A percentile compares a stretch with the other conserved stretches of the same genome.
These are phyloP conservation scores for Dillenia suffruticosa DNA, from an alignment of 164 flowering plant genomes.

Conservation along the genomic window DNA sequence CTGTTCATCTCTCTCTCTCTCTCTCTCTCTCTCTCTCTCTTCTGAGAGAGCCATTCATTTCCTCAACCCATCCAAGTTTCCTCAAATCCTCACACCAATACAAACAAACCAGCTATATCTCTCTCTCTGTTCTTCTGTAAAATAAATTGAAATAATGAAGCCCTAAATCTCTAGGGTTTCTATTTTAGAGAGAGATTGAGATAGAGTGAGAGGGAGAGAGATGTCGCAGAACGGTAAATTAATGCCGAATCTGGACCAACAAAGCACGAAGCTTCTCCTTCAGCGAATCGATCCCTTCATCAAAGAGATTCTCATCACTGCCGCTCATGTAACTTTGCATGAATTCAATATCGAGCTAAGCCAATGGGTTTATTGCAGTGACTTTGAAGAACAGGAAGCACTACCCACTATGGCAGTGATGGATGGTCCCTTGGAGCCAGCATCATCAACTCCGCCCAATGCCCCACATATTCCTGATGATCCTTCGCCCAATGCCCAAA, in stretches of 20 bases:
- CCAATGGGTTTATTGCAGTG: constrained; percentile 84
- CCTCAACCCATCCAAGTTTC: no score
- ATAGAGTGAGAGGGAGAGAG: no score
- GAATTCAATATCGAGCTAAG: constrained; percentile 78
- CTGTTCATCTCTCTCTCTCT: no score
- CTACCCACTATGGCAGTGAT: constrained; percentile 80
- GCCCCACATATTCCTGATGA: constrained; percentile 60
- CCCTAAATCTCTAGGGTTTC: no score
- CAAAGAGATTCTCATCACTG: constrained; percentile 85
- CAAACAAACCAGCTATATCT: no score
- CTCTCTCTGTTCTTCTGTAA: no score
- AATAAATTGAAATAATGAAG: no score
- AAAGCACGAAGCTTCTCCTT: constrained; percentile 75
- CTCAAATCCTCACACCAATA: no score
- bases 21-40: no score
- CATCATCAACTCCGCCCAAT: constrained; percentile 46
- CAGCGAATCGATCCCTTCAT: constrained; percentile 82
- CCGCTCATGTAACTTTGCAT: constrained; percentile 89
- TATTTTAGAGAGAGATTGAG: no score
- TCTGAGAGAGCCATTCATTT: no score
- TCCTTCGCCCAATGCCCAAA: no score
- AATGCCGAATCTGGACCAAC: constrained; percentile 81
- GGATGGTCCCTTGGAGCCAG: constrained; percentile 90
- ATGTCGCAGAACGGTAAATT: constrained; percentile 73
- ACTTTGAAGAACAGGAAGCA: constrained; percentile 91